Conservation (phyloP, 345 rosid genomes). For the Garcia nutans region DNA sequence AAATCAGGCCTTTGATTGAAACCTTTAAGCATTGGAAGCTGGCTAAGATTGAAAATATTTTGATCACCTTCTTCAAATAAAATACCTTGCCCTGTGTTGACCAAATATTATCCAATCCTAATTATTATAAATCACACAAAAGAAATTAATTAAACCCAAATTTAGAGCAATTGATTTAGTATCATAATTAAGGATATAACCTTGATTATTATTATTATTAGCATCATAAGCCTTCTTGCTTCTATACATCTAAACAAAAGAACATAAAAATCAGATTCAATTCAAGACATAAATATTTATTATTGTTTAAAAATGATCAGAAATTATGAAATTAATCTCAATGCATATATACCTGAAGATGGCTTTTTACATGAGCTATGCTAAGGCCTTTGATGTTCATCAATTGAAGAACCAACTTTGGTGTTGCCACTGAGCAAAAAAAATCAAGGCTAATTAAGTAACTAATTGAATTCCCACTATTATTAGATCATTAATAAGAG, state of each 20-base stretch:
- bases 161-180: not conserved
- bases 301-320: not conserved
- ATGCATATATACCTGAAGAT: constrained; percentile 57
- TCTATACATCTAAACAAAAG: constrained; percentile 44
- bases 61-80: constrained; percentile 43
- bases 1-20: constrained; percentile 47
- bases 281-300: not conserved
- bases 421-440: constrained; percentile 64
- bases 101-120: constrained; percentile 6
- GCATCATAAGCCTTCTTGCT: constrained; percentile 30
- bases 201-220: constrained; percentile 15
- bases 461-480: not conserved
- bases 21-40: constrained; percentile 57
- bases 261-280: not conserved
- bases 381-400: constrained; percentile 77
- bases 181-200: not conserved
- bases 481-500: not conserved
- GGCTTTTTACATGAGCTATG: constrained; percentile 88
- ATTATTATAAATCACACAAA: not conserved
- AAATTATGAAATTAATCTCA: not conserved
- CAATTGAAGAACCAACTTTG: constrained; percentile 74
- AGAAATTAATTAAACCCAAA: constrained; percentile 33
- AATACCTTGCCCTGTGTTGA: constrained; percentile 47
- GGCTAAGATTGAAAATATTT: constrained; percentile 55
- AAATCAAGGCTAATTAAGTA: not conserved